Conservation (phyloP, 108 stramenopile species). For the Skeletonema menzelii region DNA sequence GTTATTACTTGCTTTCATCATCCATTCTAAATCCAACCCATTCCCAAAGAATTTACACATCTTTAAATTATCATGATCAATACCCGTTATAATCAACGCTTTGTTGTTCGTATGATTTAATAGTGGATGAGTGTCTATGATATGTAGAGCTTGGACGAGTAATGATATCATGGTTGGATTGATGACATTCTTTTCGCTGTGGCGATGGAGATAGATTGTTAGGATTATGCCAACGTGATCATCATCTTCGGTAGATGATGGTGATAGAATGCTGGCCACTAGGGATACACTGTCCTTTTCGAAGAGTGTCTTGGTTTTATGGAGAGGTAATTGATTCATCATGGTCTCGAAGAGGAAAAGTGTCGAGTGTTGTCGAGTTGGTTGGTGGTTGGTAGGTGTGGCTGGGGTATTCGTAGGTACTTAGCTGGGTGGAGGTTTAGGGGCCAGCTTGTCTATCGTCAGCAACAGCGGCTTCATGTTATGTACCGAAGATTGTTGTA, state of each 20-base stretch:
- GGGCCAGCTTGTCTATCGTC: too few relatives aligned
- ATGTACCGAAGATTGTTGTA: too few relatives aligned
- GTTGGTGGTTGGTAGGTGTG: too few relatives aligned
- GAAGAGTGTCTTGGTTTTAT: background rate
- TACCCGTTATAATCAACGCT: slow-evolving; percentile 34
- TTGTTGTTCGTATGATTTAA: slow-evolving; percentile 30
- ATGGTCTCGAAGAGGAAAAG: too few relatives aligned
- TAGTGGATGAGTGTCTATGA: slow-evolving; percentile 34
- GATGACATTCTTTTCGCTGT: slow-evolving; percentile 43
- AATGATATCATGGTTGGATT: slow-evolving; percentile 35
- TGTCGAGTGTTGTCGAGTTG: too few relatives aligned
- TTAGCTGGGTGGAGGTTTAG: too few relatives aligned
- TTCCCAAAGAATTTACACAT: slow-evolving; percentile 65
- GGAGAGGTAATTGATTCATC: too few relatives aligned
- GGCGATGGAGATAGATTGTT: slow-evolving; percentile 38
- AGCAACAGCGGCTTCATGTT: too few relatives aligned
- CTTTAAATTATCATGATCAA: background rate
- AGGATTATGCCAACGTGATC: slow-evolving; percentile 28
- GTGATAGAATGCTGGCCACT: background rate
- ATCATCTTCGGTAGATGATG: slow-evolving; percentile 1
- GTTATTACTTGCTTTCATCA: slow-evolving; percentile 23
- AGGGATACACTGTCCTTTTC: background rate
- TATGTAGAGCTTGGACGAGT: slow-evolving; percentile 23
- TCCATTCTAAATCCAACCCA: slow-evolving; percentile 63
- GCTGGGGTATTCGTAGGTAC: too few relatives aligned